phyloP scores from a whole-genome alignment of 768 basidiomycete species.

The Saitozyma podzolica region DNA sequence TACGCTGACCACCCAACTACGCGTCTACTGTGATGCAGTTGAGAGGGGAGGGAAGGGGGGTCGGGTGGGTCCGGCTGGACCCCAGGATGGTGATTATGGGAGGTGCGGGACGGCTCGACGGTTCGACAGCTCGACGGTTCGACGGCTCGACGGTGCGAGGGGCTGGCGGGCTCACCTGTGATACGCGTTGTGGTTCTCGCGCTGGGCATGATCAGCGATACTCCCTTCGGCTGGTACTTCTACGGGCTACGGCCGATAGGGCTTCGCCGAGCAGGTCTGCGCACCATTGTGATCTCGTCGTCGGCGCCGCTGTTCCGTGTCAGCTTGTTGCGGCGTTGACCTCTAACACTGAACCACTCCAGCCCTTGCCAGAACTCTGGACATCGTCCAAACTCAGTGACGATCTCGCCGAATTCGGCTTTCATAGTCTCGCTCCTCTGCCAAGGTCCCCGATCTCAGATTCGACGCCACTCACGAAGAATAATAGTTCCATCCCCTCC shows the following conservation, averaged over 20 bases:
- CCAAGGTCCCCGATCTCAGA: too few species aligned
- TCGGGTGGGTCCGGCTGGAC: too few species aligned
- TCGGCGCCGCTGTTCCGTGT: slow-evolving; percentile 63
- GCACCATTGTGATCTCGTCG: slow-evolving; percentile 69
- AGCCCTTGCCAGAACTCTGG: background rate
- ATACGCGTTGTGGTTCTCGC: slow-evolving; percentile 88
- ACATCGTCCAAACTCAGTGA: too few species aligned
- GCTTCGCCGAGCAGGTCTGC: slow-evolving; percentile 24
- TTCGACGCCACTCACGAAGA: slow-evolving; percentile 57
- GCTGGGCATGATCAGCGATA: slow-evolving; percentile 26
- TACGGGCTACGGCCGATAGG: too few species aligned
- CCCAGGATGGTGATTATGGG: too few species aligned
- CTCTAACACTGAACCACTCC: background rate
- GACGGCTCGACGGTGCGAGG: too few species aligned
- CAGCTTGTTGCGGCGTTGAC: background rate
- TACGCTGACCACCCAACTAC: background rate
- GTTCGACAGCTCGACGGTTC: too few species aligned
- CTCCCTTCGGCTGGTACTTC: background rate
- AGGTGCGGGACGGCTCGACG: too few species aligned
- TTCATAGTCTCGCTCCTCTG: too few species aligned
- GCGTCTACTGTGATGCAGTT: slow-evolving; percentile 4
- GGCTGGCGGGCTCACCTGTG: slow-evolving; percentile 70
- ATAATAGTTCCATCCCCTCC: slow-evolving; percentile 80
- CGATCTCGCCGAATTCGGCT: too few species aligned
- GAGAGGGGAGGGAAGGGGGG: slow-evolving; percentile 17